Conservation (phyloP, 1,284 basidiomycete species). For the Marasmius oreades region DNA sequence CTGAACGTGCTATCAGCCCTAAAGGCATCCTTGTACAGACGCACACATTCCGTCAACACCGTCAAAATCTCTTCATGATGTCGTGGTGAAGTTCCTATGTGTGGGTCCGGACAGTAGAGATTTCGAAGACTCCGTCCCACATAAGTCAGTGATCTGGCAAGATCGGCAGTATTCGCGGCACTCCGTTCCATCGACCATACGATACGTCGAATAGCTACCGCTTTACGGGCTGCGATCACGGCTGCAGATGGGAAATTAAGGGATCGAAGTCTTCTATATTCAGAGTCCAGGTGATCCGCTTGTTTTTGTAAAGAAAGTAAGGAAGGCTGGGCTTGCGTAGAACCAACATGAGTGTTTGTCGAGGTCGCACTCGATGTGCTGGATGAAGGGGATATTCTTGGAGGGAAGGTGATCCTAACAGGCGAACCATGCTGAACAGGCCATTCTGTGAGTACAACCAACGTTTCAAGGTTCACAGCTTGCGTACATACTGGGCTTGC, state of each 20-base stretch:
- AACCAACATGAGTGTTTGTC: neutral
- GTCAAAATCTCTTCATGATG: slow-evolving; percentile 3
- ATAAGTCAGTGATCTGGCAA: slow-evolving; percentile 14
- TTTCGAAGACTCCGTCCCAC: slow-evolving; percentile 10
- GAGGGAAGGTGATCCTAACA: neutral
- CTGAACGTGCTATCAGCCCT: slow-evolving; percentile 11
- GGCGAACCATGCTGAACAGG: neutral
- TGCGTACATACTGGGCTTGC: neutral
- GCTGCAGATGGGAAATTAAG: slow-evolving; percentile 9
- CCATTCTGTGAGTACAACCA: neutral
- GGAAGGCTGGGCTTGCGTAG: neutral
- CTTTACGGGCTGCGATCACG: slow-evolving; percentile 10
- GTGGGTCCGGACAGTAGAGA: slow-evolving; percentile 6
- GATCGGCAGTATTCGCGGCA: slow-evolving; percentile 4
- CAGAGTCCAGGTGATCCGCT: slow-evolving; percentile 11
- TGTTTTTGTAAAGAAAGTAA: neutral
- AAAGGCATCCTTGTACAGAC: slow-evolving; percentile 12
- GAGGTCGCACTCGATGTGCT: neutral
- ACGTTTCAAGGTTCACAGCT: too few species aligned
- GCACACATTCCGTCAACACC: slow-evolving; percentile 10
- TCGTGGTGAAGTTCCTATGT: neutral
- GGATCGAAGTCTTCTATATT: slow-evolving; percentile 10
- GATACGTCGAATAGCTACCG: slow-evolving; percentile 9
- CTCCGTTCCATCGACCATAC: slow-evolving; percentile 3
- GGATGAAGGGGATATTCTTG: neutral